phyloP scores from a whole-genome alignment of 2,329 filamentous ascomycete species.

The Zymoseptoria passerinii region DNA sequence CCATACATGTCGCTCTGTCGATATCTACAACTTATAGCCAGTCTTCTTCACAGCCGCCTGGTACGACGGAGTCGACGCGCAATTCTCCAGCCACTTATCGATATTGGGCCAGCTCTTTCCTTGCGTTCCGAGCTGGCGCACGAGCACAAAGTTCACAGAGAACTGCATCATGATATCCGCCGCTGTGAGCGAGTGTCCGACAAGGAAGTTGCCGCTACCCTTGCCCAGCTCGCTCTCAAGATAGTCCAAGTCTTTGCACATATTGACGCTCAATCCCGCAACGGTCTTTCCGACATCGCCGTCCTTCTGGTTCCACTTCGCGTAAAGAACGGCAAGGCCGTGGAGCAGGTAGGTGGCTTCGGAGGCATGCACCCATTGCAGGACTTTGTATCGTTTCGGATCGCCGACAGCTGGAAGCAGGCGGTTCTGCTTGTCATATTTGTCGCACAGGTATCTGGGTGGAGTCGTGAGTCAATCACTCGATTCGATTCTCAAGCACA shows the following conservation, averaged over 20 bases:
- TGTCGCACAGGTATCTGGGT: slow-evolving; percentile 40
- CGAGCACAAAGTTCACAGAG: slow-evolving; percentile 34
- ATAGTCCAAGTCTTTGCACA: slow-evolving; percentile 40
- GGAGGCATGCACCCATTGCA: slow-evolving; percentile 40
- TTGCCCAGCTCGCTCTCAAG: slow-evolving; percentile 36
- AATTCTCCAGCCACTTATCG: slow-evolving; percentile 32
- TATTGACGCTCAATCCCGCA: slow-evolving; percentile 34
- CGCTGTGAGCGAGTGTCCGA: slow-evolving; percentile 35
- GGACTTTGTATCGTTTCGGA: slow-evolving; percentile 29
- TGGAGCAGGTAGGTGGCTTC: slow-evolving; percentile 42
- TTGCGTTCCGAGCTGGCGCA: slow-evolving; percentile 30
- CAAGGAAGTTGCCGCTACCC: slow-evolving; percentile 33
- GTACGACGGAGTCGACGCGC: slow-evolving; percentile 30
- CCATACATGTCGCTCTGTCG: neutral
- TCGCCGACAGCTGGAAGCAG: slow-evolving; percentile 33
- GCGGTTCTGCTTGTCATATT: slow-evolving; percentile 34
- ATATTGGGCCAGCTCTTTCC: slow-evolving; percentile 29
- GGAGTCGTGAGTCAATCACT: neutral
- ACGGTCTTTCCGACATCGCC: slow-evolving; percentile 32
- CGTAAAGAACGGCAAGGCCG: slow-evolving; percentile 38
- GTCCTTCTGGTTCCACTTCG: slow-evolving; percentile 36
- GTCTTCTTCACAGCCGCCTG: slow-evolving; percentile 36
- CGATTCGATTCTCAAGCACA: neutral
- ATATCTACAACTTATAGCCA: slow-evolving; percentile 25
- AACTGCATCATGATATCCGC: slow-evolving; percentile 43